Base-by-base conservation (phyloP, 2,329 filamentous ascomycete genomes). In the Tolypocladium ovalisporum region DNA sequence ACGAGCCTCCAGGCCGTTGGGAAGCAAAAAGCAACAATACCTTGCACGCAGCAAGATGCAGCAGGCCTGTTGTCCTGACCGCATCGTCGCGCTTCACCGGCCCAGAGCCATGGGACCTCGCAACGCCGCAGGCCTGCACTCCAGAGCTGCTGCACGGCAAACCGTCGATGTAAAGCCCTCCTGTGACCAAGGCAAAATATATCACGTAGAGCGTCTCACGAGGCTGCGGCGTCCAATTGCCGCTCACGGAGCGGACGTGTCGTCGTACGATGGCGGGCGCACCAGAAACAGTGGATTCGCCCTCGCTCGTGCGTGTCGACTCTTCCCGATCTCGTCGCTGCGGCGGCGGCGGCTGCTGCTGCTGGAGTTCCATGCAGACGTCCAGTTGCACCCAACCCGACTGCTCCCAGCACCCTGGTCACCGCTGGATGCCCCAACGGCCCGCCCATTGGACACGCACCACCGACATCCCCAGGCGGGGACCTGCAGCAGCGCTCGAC, bases 401-500 rank as follows among this genome's bases (percentile, higher is more conserved):
- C 13, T 17, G 19, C 49, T 15, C 24, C n/a, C 37, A 15, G 29
- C 49, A 13, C 57, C 57, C 40, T n/a, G 6, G 57, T 58, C 57
- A 58, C 57, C 57, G 57, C 57, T 54, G 36, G 35, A 56, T 56
- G 42, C 35, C 44, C 36, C 12, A 6, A n/a, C 47, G 53, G 12
- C 7, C 19, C 24, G 9, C 53, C 53, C 47, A 56, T 58, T 58
- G 57, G 57, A 42, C 40, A 22, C 22, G 40, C 24, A 19, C 35
- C 42, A 32, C 34, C 39, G 13, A 4, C 24, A 32, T 4, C 35
- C 19, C 17, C 42, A 34, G 15, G 19, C 4, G 35, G 22, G 42
- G 44, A 35, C 49, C 55, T 54, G 55, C 51, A 55, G 37, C 40
- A 9, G 32, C 8, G 32, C 32, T 34, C 5, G 32, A n/a, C 36